Base-by-base conservation (phyloP, 2,329 filamentous ascomycete genomes). In the Alternaria sp. region DNA sequence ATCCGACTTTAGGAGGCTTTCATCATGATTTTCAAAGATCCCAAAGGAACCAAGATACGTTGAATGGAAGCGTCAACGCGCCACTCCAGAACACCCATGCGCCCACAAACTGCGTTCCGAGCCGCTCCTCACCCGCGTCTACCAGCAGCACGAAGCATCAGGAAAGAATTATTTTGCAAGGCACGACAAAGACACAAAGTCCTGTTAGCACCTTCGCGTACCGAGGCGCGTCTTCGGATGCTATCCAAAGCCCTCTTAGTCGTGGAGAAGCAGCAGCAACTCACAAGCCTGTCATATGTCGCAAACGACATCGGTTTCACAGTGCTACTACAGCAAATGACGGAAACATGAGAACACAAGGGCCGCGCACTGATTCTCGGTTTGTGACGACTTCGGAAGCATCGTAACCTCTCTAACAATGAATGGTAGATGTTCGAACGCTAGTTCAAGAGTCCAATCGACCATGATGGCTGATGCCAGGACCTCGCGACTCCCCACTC, bases 401-500 rank as follows among this genome's bases (percentile, higher is more conserved):
- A 22, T 12, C 11, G 7, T 0, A 41, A 41, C 7, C 0, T 41
- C 6, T 8, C 44, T 27, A n/a, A 48, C n/a, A 48, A 41, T 12
- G 6, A 41, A 20, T 22, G 5, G 4, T 22, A 41, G 38, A 22
- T 6, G 5, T 22, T 41, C 38, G 38, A 22, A 41, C 22, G 5
- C 38, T 41, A 20, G 9, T 41, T 11, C 10, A 18, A 10, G 12
- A 3, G 10, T 12, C n/a, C 57, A n/a, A 14, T 50, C 58, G 4
- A 56, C 32, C 20, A 50, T 5, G 12, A 57, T 58, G 40, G 59
- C 40, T 12, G 45, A 55, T 9, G 34, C 40, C 9, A 50, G 27
- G 25, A 50, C 16, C 22, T 44, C 49, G 12, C 12, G 30, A 1
- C 1, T n/a, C 2, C 32, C 41, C 32, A 18, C 36, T 2, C 48